Evolutionary conservation across 179 eudicot genomes (phyloP).

Genomic region (Actinidia arguta): DNA sequence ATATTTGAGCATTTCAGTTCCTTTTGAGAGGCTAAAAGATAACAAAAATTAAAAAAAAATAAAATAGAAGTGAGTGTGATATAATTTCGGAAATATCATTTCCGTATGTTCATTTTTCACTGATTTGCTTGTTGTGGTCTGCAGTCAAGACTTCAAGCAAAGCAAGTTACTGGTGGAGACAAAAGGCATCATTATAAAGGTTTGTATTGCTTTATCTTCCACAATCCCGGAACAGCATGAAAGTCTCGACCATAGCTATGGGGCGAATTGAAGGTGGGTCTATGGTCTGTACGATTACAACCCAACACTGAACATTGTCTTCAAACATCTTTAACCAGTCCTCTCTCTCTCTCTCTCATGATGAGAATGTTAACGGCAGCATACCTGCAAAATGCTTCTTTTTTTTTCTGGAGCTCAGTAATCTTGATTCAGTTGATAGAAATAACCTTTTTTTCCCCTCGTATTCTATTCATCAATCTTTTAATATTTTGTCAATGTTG

Average conservation of each 20-base stretch:
- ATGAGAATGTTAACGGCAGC: not conserved
- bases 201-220: constrained; percentile 28
- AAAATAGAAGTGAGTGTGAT: no score
- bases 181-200: constrained; percentile 90
- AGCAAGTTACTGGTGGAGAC: constrained; percentile 73
- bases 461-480: not conserved
- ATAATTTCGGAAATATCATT: not conserved
- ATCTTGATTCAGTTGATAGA: not conserved
- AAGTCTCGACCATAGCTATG: not conserved
- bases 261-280: not conserved
- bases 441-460: not conserved
- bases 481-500: not conserved
- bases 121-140: constrained; percentile 10
- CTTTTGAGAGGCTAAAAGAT: no score
- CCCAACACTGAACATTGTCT: not conserved
- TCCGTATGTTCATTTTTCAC: not conserved
- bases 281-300: not conserved
- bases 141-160: constrained; percentile 97
- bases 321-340: not conserved
- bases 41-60: no score
- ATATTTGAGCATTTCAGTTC: no score
- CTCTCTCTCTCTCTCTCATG: not conserved
- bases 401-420: constrained; percentile 1
- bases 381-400: not conserved
- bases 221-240: not conserved